Evolutionary conservation across 768 basidiomycete species (phyloP).

Genomic region (Chalciporus piperatus): DNA sequence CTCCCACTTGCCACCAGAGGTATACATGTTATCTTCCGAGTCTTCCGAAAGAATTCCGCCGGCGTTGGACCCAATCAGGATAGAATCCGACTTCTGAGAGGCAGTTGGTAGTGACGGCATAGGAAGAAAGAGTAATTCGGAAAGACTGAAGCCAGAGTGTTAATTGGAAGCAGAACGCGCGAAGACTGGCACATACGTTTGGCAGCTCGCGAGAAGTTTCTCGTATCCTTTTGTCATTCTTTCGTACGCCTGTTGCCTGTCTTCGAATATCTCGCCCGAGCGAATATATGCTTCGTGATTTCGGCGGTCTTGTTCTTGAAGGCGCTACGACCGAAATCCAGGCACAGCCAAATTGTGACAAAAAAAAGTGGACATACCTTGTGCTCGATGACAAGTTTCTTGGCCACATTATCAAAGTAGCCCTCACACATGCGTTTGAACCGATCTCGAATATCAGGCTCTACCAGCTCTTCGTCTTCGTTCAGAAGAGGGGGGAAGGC

Average conservation of each 20-base stretch:
- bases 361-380: slow-evolving; percentile 51
- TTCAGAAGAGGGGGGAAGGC: slow-evolving; percentile 40
- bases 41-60: slow-evolving; percentile 48
- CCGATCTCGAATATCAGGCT: slow-evolving; percentile 80
- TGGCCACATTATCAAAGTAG: slow-evolving; percentile 89
- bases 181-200: slow-evolving; percentile 56
- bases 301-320: slow-evolving; percentile 94
- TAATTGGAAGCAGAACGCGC: neutral
- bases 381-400: slow-evolving; percentile 90
- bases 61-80: slow-evolving; percentile 60
- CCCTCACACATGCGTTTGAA: slow-evolving; percentile 92
- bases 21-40: slow-evolving; percentile 49
- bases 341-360: neutral
- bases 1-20: slow-evolving; percentile 87
- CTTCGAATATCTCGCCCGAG: slow-evolving; percentile 98
- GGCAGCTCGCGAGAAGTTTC: slow-evolving; percentile 83
- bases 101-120: slow-evolving; percentile 82
- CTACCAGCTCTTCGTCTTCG: slow-evolving; percentile 75
- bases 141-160: slow-evolving; percentile 52
- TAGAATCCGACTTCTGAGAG: slow-evolving; percentile 78
- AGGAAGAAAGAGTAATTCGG: slow-evolving; percentile 83
- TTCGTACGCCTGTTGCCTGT: slow-evolving; percentile 97
- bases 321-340: slow-evolving; percentile 49
- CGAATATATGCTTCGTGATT: slow-evolving; percentile 99
- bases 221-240: slow-evolving; percentile 98